phyloP scores from a whole-genome alignment of 2,329 filamentous ascomycete species.

The Fusarium subtropicale region DNA sequence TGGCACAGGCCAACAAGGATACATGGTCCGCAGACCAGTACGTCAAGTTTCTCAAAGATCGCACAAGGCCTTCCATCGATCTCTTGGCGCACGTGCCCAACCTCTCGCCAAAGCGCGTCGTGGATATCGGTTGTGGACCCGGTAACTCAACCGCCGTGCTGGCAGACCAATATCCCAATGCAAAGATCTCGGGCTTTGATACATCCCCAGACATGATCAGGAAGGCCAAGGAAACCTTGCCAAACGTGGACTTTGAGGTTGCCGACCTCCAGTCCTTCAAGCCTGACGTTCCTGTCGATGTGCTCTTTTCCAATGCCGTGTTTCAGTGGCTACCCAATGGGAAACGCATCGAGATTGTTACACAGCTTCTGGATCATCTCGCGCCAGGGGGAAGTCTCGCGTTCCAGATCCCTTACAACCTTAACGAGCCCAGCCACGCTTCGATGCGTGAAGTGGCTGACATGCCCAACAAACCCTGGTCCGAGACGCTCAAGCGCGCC shows the following conservation, averaged over 20 bases:
- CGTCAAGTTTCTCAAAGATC: slow-evolving; percentile 64
- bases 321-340: slow-evolving; percentile 66
- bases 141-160: slow-evolving; percentile 68
- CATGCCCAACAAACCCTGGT: slow-evolving; percentile 55
- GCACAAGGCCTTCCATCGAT: slow-evolving; percentile 65
- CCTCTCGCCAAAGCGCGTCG: slow-evolving; percentile 55
- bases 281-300: slow-evolving; percentile 50
- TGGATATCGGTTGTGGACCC: slow-evolving; percentile 71
- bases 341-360: slow-evolving; percentile 59
- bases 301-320: slow-evolving; percentile 68
- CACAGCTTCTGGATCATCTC: slow-evolving; percentile 56
- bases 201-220: slow-evolving; percentile 66
- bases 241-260: slow-evolving; percentile 57
- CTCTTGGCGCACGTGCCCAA: slow-evolving; percentile 62
- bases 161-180: slow-evolving; percentile 58
- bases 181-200: slow-evolving; percentile 64
- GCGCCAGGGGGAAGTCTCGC: slow-evolving; percentile 62
- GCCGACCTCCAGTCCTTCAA: slow-evolving; percentile 60
- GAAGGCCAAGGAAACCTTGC: slow-evolving; percentile 57
- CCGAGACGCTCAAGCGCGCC: slow-evolving; percentile 42
- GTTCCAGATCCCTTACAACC: slow-evolving; percentile 64
- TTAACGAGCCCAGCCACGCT: slow-evolving; percentile 60
- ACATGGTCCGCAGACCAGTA: slow-evolving; percentile 68
- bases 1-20: slow-evolving; percentile 35
- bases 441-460: slow-evolving; percentile 59